Percentiles rank a stretch among this genome's conserved stretches.
Conservation (phyloP, 371 early-diverging fungal species). For the Mortierella sp. region DNA sequence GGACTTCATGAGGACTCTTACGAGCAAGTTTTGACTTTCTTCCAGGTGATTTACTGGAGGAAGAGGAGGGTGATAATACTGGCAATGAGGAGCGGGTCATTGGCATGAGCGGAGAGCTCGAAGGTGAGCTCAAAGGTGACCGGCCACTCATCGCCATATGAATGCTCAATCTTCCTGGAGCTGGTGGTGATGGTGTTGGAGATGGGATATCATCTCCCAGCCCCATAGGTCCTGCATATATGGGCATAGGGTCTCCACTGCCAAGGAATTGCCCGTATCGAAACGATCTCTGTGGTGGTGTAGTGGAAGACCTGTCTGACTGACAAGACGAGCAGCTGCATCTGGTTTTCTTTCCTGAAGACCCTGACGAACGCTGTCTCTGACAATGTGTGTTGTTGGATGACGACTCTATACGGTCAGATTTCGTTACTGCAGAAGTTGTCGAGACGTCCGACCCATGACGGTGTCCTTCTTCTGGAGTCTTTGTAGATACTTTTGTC, state of each 20-base stretch:
- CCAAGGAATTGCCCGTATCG: slow-evolving; percentile 48
- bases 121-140: slow-evolving; percentile 42
- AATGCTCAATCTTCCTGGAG: slow-evolving; percentile 38
- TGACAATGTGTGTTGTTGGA: slow-evolving; percentile 21
- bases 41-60: slow-evolving; percentile 12
- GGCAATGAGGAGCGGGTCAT: slow-evolving; percentile 17
- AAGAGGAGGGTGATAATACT: slow-evolving; percentile 4
- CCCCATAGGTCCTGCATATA: slow-evolving; percentile 51
- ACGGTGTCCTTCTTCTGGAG: slow-evolving; percentile 11
- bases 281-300: slow-evolving; percentile 30
- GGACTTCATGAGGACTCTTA: slow-evolving; percentile 2
- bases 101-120: slow-evolving; percentile 23
- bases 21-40: slow-evolving; percentile 19
- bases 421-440: slow-evolving; percentile 1
- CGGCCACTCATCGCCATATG: slow-evolving; percentile 53
- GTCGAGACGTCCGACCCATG: neutral
- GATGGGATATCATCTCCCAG: slow-evolving; percentile 55
- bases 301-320: slow-evolving; percentile 16
- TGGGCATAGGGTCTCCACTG: slow-evolving; percentile 35
- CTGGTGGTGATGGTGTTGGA: slow-evolving; percentile 52
- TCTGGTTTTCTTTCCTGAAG: slow-evolving; percentile 17
- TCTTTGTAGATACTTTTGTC: slow-evolving; percentile 15
- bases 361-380: slow-evolving; percentile 17
- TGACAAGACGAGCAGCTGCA: slow-evolving; percentile 27
- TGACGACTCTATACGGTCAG: slow-evolving; percentile 12